A percentile compares a stretch with the other conserved stretches of the same genome.
Conservation (phyloP, 768 basidiomycete species). For the Tulasnella sp. region DNA sequence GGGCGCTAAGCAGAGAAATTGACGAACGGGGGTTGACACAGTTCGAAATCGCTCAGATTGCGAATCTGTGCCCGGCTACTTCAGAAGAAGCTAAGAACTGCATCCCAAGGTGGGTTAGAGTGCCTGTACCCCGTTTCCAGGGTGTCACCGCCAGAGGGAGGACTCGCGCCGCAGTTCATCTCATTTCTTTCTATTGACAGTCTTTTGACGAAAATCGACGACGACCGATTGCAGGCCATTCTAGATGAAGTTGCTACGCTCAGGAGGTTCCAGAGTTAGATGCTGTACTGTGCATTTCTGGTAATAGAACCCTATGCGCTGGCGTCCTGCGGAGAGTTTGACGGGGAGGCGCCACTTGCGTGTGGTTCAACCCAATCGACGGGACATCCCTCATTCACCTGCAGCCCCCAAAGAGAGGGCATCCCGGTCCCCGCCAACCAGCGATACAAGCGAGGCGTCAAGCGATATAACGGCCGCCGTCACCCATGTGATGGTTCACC, state of each 20-base stretch:
- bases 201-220: constrained; percentile 74
- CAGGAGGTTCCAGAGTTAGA: constrained; percentile 68
- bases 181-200: constrained; percentile 43
- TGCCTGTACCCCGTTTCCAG: constrained; percentile 3
- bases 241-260: constrained; percentile 87
- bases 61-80: constrained; percentile 81
- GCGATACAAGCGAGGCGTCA: background rate
- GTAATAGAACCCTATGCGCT: background rate
- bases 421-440: background rate
- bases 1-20: constrained; percentile 73
- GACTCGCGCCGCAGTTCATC: background rate
- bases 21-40: constrained; percentile 54
- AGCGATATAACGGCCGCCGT: background rate
- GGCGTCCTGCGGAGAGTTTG: background rate
- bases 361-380: background rate
- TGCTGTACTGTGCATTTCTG: background rate
- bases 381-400: background rate
- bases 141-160: background rate
- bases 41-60: constrained; percentile 90
- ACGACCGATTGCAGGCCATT: constrained; percentile 74
- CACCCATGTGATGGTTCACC: background rate
- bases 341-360: background rate
- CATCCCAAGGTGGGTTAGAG: constrained; percentile 59
- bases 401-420: background rate
- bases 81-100: constrained; percentile 90